Base-by-base conservation (phyloP, 1,139 yeast genomes). In the Nakaseomyces nivariensis region DNA sequence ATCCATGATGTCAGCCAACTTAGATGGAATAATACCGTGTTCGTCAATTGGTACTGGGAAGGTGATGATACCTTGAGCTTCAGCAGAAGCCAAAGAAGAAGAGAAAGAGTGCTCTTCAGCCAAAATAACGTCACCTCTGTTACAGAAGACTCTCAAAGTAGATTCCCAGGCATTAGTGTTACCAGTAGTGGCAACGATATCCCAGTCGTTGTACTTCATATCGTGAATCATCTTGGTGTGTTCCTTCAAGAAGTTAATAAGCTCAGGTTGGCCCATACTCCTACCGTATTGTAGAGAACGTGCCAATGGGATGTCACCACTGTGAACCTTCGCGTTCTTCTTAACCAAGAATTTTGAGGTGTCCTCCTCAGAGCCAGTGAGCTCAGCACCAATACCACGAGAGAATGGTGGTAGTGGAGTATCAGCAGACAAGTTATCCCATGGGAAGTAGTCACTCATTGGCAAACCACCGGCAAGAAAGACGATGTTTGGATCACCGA, bases 381-480 rank as follows among this genome's bases (percentile, higher is more conserved):
- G 74, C 48, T 76, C 73, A 31, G 85, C 83, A 32, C 84, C 87
- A 56, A 87, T 83, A 45, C 97, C 96, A 36, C 79, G 72, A 9
- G 72, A 62, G 63, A 88, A 88, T 1, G 95, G 89, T 37, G 92
- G 85, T 27, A 79, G 75, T 52, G 95, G 95, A 5, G 89, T 73
- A 52, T 81, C 81, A 29, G 85, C 82, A 27, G 75, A 66, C 48
- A 89, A 65, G 58, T 79, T 78, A 62, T 87, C 88, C 77, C 90
- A 87, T 48, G 98, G 98, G 77, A 92, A 92, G 67, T 85, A 84
- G 58, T 84, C 90, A 22, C 96, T 73, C 62, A 87, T 72, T 22
- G 98, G 98, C 59, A 92, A 77, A 5, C 98, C 98, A 57, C 98
- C 98, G 50, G 97, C 98, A 54, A 92, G 78, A 63, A 89, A 89